Percentiles rank a stretch among this genome's conserved stretches.
phyloP scores from a whole-genome alignment of 2,329 filamentous ascomycete genomes.

The Alternaria rosae region DNA sequence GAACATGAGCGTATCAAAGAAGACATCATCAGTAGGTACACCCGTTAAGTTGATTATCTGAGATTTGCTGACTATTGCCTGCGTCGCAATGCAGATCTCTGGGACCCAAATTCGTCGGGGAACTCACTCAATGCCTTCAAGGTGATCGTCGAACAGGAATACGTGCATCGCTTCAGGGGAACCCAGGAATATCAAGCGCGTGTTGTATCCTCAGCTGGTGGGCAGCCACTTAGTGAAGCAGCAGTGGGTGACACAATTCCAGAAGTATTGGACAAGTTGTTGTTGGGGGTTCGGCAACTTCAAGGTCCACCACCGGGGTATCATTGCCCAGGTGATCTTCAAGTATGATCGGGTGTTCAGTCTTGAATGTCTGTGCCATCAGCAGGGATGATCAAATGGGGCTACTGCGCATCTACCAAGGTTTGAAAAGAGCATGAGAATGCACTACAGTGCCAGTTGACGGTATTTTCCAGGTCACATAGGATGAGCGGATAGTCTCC shows the following conservation, averaged over 20 bases:
- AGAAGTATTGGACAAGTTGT: neutral
- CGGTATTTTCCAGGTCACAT: neutral
- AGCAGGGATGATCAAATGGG: neutral
- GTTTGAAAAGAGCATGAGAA: neutral
- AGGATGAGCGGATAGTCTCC: neutral
- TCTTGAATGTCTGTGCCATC: neutral
- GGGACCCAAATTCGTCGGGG: neutral
- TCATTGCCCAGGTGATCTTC: neutral
- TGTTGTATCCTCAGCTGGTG: neutral
- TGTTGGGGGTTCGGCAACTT: neutral
- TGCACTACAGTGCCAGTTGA: neutral
- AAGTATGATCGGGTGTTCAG: neutral
- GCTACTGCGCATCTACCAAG: neutral
- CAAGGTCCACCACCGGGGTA: neutral
- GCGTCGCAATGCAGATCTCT: neutral
- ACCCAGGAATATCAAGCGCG: neutral
- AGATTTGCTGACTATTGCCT: neutral
- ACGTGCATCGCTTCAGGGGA: neutral
- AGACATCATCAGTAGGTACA: neutral
- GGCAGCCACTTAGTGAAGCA: neutral
- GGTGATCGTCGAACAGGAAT: neutral
- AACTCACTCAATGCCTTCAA: neutral
- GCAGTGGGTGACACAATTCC: neutral
- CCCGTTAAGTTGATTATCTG: neutral
- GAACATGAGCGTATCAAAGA: neutral